phyloP scores from a whole-genome alignment of 1,284 basidiomycete genomes.

The Clitocybe nebularis region DNA sequence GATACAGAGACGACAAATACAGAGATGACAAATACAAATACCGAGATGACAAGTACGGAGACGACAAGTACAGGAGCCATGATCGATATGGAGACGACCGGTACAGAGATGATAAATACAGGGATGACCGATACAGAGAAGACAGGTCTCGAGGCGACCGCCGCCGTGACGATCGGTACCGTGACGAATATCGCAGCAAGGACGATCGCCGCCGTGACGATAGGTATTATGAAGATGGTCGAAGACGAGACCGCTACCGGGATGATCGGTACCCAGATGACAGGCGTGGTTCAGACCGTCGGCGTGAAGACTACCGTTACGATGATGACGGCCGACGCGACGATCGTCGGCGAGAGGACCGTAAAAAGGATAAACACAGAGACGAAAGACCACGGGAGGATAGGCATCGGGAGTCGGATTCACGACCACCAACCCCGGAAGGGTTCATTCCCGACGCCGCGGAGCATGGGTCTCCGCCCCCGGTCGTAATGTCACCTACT shows the following conservation, averaged over 20 bases:
- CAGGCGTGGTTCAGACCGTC: background rate
- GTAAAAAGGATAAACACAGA: background rate
- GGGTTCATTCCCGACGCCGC: background rate
- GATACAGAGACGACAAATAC: background rate
- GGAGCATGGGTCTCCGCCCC: background rate
- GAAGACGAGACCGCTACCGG: background rate
- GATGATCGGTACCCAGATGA: slow-evolving; percentile 4
- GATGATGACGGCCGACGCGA: slow-evolving; percentile 7
- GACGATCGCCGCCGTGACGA: slow-evolving; percentile 1
- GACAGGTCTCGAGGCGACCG: background rate
- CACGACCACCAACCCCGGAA: background rate
- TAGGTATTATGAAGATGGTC: slow-evolving; percentile 1
- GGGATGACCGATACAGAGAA: background rate
- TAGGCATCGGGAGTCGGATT: background rate
- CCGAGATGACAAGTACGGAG: background rate
- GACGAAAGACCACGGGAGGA: background rate
- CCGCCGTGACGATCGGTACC: slow-evolving; percentile 2
- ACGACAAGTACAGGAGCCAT: slow-evolving; percentile 1
- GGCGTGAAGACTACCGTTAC: background rate
- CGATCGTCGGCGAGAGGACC: slow-evolving; percentile 1
- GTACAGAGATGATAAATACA: background rate
- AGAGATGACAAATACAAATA: background rate
- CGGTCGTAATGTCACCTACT: slow-evolving; percentile 15
- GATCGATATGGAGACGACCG: slow-evolving; percentile 1
- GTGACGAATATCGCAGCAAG: background rate